These are phyloP conservation scores for Exophiala dermatitidis DNA, from an alignment of 2,329 filamentous ascomycete species.

Conservation along the genomic window DNA sequence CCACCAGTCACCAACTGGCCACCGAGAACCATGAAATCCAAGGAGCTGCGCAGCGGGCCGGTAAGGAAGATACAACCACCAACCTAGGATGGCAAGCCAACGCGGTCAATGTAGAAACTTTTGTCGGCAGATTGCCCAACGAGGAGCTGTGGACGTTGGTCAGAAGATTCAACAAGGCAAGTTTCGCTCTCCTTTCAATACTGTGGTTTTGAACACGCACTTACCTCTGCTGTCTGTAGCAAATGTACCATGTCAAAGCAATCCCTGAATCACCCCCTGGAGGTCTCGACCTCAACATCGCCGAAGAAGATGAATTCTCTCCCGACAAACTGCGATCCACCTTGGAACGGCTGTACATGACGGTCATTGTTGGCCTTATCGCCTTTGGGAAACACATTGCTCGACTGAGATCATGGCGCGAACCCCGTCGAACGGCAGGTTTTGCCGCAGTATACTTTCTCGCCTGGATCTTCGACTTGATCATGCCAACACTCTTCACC, in stretches of 20 bases:
- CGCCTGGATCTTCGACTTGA: constrained; percentile 67
- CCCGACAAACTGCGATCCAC: constrained; percentile 75
- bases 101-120: constrained; percentile 49
- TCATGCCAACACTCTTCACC: constrained; percentile 54
- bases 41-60: constrained; percentile 43
- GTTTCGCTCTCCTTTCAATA: constrained; percentile 3
- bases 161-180: constrained; percentile 65
- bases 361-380: constrained; percentile 61
- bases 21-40: constrained; percentile 39
- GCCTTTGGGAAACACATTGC: constrained; percentile 65
- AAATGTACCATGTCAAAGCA: constrained; percentile 66
- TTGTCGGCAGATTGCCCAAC: constrained; percentile 63
- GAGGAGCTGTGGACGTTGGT: constrained; percentile 67
- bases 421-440: constrained; percentile 58
- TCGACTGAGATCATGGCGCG: constrained; percentile 71
- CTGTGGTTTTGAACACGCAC: constrained; percentile 1
- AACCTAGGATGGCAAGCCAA: constrained; percentile 58
- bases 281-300: constrained; percentile 69
- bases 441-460: constrained; percentile 58
- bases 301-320: constrained; percentile 75
- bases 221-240: constrained; percentile 36
- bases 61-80: constrained; percentile 50
- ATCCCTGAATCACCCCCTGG: constrained; percentile 55
- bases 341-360: constrained; percentile 75
- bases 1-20: constrained; percentile 41